Evolutionary conservation across 2,329 filamentous ascomycete species (phyloP), one percentile per base, ranked within the genome.

Genomic region (Monilinia fructigena): DNA sequence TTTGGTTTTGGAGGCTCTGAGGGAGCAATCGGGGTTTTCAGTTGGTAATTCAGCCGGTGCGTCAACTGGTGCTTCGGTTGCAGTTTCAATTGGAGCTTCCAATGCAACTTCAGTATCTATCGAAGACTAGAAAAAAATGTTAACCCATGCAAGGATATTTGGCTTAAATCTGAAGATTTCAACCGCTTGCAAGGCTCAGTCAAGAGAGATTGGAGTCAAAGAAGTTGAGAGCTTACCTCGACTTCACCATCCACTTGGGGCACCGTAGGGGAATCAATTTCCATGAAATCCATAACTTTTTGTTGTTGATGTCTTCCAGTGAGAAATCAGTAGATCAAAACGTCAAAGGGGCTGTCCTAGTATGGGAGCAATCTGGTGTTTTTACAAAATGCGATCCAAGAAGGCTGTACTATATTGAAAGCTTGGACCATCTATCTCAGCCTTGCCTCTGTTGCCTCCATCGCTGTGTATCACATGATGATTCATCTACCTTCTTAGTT

Each of bases 241-340:
- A 4, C n/a, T 53, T 26, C 35, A 23, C 8, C 47, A n/a, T 23
- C 47, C n/a, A 28, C 38, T n/a, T 48, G 31, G 23, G 47, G 35
- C 42, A 38, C 45, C 4, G 14, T 3, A 12, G 35, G 55, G 10
- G 18, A n/a, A 53, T 65, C 63, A 4, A 65, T 28, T 35, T 65
- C 63, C 63, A 61, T 65, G 18, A 26, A 50, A 60, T 65, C 63
- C 63, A 65, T 65, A 5, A 45, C 60, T 38, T 5, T n/a, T 47
- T 42, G 7, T 14, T 35, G 1, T 31, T 53, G 23, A 40, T 38
- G 31, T 3, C 8, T 50, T 61, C 16, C 31, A 8, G 28, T 7
- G 6, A 38, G n/a, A 6, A 38, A 50, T 50, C 4, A 50, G 50
- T 12, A 7, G 4, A 7, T 40, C 50, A 2, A 20, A 38, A 40